Evolutionary conservation across 768 basidiomycete species (phyloP), one percentile per base, ranked within the genome.

Genomic region (Hericium coralloides): DNA sequence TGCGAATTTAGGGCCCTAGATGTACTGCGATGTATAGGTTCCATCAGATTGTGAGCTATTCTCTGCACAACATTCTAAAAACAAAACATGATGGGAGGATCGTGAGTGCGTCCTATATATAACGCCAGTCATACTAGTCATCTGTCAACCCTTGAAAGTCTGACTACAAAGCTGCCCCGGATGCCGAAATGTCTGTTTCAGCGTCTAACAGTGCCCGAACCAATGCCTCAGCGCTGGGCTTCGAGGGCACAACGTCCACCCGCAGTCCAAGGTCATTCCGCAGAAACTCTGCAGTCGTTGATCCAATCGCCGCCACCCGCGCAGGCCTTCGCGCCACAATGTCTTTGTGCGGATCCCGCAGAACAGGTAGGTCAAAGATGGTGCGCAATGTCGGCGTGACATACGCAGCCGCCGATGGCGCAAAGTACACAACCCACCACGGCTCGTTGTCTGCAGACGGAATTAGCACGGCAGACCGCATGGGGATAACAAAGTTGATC

Each of bases 371-470:
- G 2, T 64, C 48, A 61, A 87, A 83, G 54, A 74, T 66, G 31
- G 73, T 65, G 8, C 66, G 67, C 38, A 91, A 59, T 12, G 73
- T 66, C 2, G 86, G 85, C 7, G 72, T 67, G 17, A 79, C 82
- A 49, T 80, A 78, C 23, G 74, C 75, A 0, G 86, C 84, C 2
- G 80, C 78, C 1, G 89, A 91, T 4, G 89, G 89, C 0, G 89
- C 86, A 63, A 91, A 91, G 65, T 80, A 81, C 18, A 84, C 79
- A 1, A 89, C 79, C 89, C 89, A 91, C 79, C 82, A 84, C 7
- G 7, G 10, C 10, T 51, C 51, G 18, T 59, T 52, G 31, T 43
- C 53, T 43, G 25, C 38, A 18, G 22, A 17, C 12, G 8, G 18
- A 12, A 37, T 38, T 17, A 20, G 48, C 45, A 47, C 31, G 31